Percentiles rank a stretch among this genome's conserved stretches.
phyloP scores from a whole-genome alignment of 257 asterid genomes.

The Plantago major region DNA sequence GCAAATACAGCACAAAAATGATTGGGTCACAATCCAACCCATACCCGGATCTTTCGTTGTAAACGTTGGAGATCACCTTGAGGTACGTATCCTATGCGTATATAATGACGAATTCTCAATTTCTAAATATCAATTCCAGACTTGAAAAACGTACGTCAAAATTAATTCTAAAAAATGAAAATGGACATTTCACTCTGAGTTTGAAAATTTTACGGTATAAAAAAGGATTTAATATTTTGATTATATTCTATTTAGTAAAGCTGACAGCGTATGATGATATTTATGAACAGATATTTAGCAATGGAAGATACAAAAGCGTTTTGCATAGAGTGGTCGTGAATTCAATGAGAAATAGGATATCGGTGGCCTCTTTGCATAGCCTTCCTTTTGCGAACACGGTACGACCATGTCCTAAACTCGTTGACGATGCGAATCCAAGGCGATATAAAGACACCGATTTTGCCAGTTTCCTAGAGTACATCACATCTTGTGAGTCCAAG shows the following conservation, averaged over 20 bases:
- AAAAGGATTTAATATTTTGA: too few species aligned
- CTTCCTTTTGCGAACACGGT: conserved; percentile 53
- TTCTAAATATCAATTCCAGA: neutral
- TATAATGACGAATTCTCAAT: neutral
- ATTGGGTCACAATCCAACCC: conserved; percentile 72
- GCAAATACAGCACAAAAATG: conserved; percentile 43
- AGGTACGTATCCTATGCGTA: too few species aligned
- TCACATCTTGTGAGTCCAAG: conserved; percentile 49
- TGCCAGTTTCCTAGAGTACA: conserved; percentile 45
- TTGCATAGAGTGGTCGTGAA: conserved; percentile 74
- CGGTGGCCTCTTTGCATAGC: conserved; percentile 80
- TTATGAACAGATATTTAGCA: conserved; percentile 68
- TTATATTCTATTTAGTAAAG: too few species aligned
- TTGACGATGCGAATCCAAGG: conserved; percentile 48
- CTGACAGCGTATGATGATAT: neutral
- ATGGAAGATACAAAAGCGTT: conserved; percentile 80
- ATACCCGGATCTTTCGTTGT: conserved; percentile 80
- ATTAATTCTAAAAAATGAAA: too few species aligned
- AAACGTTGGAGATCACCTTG: conserved; percentile 93
- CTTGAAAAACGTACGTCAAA: neutral
- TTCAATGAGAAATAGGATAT: conserved; percentile 40
- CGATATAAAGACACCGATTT: conserved; percentile 66
- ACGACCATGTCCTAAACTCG: conserved; percentile 47
- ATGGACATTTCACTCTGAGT: too few species aligned
- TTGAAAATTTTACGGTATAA: too few species aligned